Base-by-base conservation (phyloP, 2,329 filamentous ascomycete genomes). In the Gaeumannomyces sp. region DNA sequence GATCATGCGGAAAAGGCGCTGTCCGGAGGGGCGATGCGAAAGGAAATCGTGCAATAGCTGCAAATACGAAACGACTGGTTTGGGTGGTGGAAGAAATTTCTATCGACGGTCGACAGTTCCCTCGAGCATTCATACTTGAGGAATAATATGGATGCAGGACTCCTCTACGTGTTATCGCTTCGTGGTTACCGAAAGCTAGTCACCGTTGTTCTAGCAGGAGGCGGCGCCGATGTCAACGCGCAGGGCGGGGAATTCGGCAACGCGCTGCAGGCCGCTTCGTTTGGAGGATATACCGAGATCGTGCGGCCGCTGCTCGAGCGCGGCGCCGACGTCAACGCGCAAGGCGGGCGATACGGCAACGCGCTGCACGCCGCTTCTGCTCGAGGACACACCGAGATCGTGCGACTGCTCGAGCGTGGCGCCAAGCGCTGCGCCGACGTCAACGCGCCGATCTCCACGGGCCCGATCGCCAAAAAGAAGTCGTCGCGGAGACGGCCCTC, bases 71-170 rank as follows among this genome's bases (percentile, higher is more conserved):
- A 38, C 14, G 14, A 38, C 35, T 38, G 35, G 35, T 38, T 38
- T 38, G 35, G 13, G 14, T 38, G 35, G 35, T 38, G 35, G 35
- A 38, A 38, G 13, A 38, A 0, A 38, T 38, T 16, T 38, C 4
- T 38, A 2, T 38, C 35, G 35, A 16, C 35, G 35, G 13, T 38
- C 35, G 14, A 38, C 35, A 5, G 13, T 38, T 11, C 6, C 7
- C 6, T 8, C 31, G 8, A 33, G 31, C 35, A 16, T 38, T 16
- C 35, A 38, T 38, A 38, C 35, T 14, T 14, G n/a, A 61, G 2
- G 22, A 28, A 19, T 56, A 38, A 45, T 59, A 63, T 64, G 4
- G 59, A 8, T 60, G 64, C 50, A 61, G n/a, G 59, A 67, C 65
- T 29, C 57, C 61, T 16, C 61, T 69, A 10, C 60, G 59, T 33